A percentile compares a stretch with the other conserved stretches of the same genome.
phyloP scores from a whole-genome alignment of 768 basidiomycete species.

The Amylocystis lapponica region DNA sequence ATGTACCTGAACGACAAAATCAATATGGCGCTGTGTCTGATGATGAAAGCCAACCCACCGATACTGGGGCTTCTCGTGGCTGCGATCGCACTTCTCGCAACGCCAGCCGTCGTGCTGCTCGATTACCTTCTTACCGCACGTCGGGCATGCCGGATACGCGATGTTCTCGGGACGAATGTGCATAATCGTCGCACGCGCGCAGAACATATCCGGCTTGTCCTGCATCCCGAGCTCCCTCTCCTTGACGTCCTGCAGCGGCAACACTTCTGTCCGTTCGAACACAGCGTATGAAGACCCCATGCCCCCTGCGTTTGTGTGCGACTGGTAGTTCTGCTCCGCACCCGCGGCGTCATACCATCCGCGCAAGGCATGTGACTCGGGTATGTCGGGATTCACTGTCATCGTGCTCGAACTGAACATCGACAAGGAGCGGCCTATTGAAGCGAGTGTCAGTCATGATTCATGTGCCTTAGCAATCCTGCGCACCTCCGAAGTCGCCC shows the following conservation, averaged over 20 bases:
- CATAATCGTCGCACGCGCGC: slow-evolving; percentile 74
- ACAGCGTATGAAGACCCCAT: slow-evolving; percentile 29
- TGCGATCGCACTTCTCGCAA: slow-evolving; percentile 89
- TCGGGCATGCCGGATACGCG: slow-evolving; percentile 85
- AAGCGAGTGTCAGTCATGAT: slow-evolving; percentile 4
- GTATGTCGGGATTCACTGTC: slow-evolving; percentile 86
- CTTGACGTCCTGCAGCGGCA: slow-evolving; percentile 73
- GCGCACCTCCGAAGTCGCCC: slow-evolving; percentile 79
- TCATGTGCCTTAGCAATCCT: neutral
- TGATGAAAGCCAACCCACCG: slow-evolving; percentile 48
- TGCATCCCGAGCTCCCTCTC: slow-evolving; percentile 67
- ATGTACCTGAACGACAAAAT: slow-evolving; percentile 53
- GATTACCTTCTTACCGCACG: slow-evolving; percentile 88
- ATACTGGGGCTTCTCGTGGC: slow-evolving; percentile 65
- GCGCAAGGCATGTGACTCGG: slow-evolving; percentile 77
- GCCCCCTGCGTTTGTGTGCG: slow-evolving; percentile 49
- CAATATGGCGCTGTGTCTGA: too few relatives aligned
- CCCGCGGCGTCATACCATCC: slow-evolving; percentile 91
- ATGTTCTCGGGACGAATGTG: slow-evolving; percentile 82
- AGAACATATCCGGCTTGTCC: slow-evolving; percentile 79
- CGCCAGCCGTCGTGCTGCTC: slow-evolving; percentile 68
- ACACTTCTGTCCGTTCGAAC: slow-evolving; percentile 70
- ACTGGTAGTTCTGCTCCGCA: slow-evolving; percentile 55
- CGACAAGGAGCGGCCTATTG: slow-evolving; percentile 72
- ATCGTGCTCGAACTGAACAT: slow-evolving; percentile 78